Conservation (phyloP, 2,329 filamentous ascomycete species). For the Metarhizium robertsii region DNA sequence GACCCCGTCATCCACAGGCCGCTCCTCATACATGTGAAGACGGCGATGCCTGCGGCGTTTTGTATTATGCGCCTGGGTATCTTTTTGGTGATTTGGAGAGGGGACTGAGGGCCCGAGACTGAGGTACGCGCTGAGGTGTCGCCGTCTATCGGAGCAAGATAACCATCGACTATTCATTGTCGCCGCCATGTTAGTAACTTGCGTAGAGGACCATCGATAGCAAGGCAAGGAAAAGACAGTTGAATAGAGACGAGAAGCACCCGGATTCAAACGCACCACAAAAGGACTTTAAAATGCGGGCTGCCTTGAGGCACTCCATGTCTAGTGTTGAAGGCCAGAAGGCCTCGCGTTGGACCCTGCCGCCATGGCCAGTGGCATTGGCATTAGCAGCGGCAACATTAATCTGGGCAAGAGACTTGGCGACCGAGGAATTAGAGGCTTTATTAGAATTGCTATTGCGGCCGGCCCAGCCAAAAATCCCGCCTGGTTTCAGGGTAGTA, state of each 20-base stretch:
- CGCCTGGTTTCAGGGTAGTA: conserved; percentile 11
- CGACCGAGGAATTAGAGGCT: conserved; percentile 5
- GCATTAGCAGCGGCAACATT: conserved; percentile 24
- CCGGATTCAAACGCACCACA: conserved; percentile 48
- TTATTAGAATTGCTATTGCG: conserved; percentile 30
- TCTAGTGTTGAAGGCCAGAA: conserved; percentile 83
- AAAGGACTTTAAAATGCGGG: conserved; percentile 81
- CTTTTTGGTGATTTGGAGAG: conserved; percentile 57
- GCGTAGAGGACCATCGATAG: not conserved
- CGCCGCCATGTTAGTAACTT: conserved; percentile 3
- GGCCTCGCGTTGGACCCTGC: conserved; percentile 44
- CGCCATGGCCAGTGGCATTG: conserved; percentile 19
- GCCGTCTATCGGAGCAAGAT: conserved; percentile 35
- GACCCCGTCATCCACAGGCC: conserved; percentile 88
- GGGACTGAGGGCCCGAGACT: conserved; percentile 33
- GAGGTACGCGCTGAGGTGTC: conserved; percentile 9
- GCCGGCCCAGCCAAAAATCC: conserved; percentile 36
- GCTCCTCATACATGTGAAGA: conserved; percentile 93
- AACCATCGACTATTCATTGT: conserved; percentile 40
- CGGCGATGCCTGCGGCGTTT: conserved; percentile 80
- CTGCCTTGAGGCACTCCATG: conserved; percentile 85
- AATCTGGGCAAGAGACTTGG: conserved; percentile 20
- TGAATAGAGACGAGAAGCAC: too few relatives aligned
- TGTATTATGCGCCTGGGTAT: conserved; percentile 80
- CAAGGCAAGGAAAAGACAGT: not conserved